Evolutionary conservation across 2,329 filamentous ascomycete species (phyloP).

Genomic region (Arthrobotrys sphaeroides): DNA sequence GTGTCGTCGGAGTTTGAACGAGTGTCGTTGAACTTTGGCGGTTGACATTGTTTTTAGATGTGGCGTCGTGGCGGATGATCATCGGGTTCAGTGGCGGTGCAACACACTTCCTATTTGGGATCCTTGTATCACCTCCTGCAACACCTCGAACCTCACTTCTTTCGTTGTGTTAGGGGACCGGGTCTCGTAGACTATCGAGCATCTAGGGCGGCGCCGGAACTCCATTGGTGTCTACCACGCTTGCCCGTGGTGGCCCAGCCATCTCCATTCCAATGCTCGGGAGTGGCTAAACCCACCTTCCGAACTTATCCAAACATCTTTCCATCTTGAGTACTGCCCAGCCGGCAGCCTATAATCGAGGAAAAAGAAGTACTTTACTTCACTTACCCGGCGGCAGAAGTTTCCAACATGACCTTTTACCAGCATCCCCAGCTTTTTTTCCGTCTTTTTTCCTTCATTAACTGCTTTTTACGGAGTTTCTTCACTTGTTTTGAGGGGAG

Average conservation of each 20-base stretch:
- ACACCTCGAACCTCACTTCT: conserved; percentile 2
- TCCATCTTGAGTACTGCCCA: conserved; percentile 45
- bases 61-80: conserved; percentile 30
- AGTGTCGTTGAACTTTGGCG: conserved; percentile 32
- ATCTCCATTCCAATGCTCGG: conserved; percentile 24
- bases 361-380: too few species aligned
- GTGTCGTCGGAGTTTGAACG: conserved; percentile 10
- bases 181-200: neutral
- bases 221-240: conserved; percentile 1
- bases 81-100: conserved; percentile 19
- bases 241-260: neutral
- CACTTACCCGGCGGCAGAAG: conserved; percentile 53
- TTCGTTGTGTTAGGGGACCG: neutral
- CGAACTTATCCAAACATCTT: conserved; percentile 40
- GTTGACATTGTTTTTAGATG: conserved; percentile 41
- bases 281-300: conserved; percentile 42
- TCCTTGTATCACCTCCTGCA: conserved; percentile 33
- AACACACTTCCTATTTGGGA: conserved; percentile 30
- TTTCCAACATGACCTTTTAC: conserved; percentile 21
- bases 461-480: conserved; percentile 28
- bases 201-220: neutral
- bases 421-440: conserved; percentile 7
- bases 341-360: conserved; percentile 51
- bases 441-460: neutral
- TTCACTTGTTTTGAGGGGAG: neutral